These are phyloP conservation scores for Posidonia oceanica DNA, from an alignment of 116 monocot species.

Conservation along the genomic window DNA sequence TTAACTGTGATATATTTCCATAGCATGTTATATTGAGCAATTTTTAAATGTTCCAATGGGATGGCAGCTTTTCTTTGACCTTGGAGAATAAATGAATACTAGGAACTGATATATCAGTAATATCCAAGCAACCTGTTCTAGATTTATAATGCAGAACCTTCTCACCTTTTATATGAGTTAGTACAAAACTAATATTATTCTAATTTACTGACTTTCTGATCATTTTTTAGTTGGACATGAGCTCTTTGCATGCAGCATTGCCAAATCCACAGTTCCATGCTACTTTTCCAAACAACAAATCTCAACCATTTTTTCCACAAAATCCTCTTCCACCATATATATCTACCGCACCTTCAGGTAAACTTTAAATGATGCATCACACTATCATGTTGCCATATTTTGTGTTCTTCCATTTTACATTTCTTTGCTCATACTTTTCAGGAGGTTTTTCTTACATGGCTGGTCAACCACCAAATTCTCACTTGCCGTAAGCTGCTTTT, in stretches of 20 bases:
- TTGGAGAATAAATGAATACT: too few species aligned
- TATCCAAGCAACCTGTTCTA: too few species aligned
- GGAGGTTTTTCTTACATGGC: constrained; percentile 20
- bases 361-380: not conserved
- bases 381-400: not conserved
- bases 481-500: constrained; percentile 26
- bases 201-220: too few species aligned
- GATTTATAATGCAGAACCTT: too few species aligned
- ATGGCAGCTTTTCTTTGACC: too few species aligned
- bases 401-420: not conserved
- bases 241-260: constrained; percentile 30
- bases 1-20: too few species aligned
- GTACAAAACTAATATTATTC: too few species aligned
- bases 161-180: too few species aligned
- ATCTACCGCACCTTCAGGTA: constrained; percentile 37
- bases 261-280: constrained; percentile 25
- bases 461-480: constrained; percentile 19
- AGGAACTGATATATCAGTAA: too few species aligned
- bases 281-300: constrained; percentile 14
- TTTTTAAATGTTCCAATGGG: too few species aligned
- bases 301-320: constrained; percentile 25
- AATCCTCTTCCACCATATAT: constrained; percentile 14
- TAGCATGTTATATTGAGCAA: too few species aligned
- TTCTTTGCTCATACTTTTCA: not conserved
- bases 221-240: constrained; percentile 43